Evolutionary conservation across 352 stramenopile species (phyloP).

Genomic region (Phytopythium helicoides): DNA sequence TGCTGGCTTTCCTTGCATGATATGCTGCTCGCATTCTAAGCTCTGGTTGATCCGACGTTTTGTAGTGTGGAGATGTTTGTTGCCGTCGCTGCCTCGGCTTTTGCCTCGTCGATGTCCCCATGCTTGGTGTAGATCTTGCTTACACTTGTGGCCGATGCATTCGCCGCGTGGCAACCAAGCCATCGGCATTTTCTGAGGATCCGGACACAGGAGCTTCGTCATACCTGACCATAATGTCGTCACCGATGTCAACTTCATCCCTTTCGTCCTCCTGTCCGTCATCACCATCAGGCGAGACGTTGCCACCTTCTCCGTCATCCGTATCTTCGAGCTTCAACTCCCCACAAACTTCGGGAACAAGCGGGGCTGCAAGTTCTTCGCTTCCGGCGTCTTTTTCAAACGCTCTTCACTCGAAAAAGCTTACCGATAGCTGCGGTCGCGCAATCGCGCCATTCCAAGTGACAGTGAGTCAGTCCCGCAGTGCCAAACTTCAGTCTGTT

Average conservation of each 20-base stretch:
- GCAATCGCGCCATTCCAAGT: constrained; percentile 13
- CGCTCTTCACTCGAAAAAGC: background rate
- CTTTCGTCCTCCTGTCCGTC: constrained; percentile 6
- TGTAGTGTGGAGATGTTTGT: constrained; percentile 70
- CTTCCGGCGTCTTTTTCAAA: background rate
- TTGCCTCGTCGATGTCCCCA: constrained; percentile 63
- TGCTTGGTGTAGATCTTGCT: constrained; percentile 56
- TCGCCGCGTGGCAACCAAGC: constrained; percentile 44
- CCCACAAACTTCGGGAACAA: no score
- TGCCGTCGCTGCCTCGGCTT: constrained; percentile 66
- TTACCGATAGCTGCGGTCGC: background rate
- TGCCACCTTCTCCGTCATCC: constrained; percentile 37
- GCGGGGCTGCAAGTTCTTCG: no score
- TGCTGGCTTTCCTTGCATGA: background rate
- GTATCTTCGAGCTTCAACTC: constrained; percentile 1
- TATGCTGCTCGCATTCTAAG: no score
- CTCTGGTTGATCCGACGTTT: no score
- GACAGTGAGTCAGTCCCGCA: constrained; percentile 70
- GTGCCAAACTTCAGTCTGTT: constrained; percentile 68
- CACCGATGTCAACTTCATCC: constrained; percentile 10
- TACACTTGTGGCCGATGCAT: constrained; percentile 69
- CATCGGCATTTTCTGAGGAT: constrained; percentile 2
- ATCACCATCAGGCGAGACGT: constrained; percentile 17
- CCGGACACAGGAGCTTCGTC: background rate
- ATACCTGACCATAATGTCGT: constrained; percentile 9